phyloP scores from a whole-genome alignment of 768 basidiomycete species.

The Russula olivacea region DNA sequence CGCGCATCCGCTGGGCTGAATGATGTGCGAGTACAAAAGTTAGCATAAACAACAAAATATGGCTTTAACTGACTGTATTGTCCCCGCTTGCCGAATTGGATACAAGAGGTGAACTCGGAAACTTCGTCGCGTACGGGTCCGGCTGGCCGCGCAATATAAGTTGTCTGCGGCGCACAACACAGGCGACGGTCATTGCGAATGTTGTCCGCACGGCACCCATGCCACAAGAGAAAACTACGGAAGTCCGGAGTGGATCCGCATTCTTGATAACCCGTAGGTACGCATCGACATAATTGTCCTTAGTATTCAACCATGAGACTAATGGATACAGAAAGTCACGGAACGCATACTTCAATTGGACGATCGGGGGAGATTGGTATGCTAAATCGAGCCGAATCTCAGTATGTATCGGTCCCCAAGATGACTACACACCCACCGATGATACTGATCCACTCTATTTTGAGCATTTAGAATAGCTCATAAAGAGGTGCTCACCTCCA shows the following conservation, averaged over 20 bases:
- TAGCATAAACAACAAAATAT: neutral
- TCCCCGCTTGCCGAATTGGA: constrained; percentile 35
- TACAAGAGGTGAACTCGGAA: constrained; percentile 21
- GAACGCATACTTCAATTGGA: constrained; percentile 69
- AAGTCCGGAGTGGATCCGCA: constrained; percentile 73
- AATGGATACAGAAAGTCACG: neutral
- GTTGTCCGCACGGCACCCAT: constrained; percentile 96
- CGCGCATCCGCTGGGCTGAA: constrained; percentile 26
- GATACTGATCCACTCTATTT: constrained; percentile 45
- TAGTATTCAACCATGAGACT: neutral
- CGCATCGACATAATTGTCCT: constrained; percentile 95
- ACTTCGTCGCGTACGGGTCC: constrained; percentile 67
- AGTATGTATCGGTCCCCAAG: neutral
- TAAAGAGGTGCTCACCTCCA: constrained; percentile 54
- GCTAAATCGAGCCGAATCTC: constrained; percentile 34
- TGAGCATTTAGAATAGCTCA: constrained; percentile 9
- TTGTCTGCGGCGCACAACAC: constrained; percentile 73
- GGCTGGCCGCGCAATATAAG: constrained; percentile 52
- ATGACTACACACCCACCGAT: constrained; percentile 46
- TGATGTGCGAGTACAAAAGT: neutral
- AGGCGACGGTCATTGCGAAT: constrained; percentile 95
- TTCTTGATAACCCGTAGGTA: constrained; percentile 77
- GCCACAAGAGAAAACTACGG: constrained; percentile 91
- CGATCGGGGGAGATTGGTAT: constrained; percentile 94
- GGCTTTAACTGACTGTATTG: constrained; percentile 41